Conservation (phyloP, 352 stramenopile genomes). For the Thalassiosira hispida region DNA sequence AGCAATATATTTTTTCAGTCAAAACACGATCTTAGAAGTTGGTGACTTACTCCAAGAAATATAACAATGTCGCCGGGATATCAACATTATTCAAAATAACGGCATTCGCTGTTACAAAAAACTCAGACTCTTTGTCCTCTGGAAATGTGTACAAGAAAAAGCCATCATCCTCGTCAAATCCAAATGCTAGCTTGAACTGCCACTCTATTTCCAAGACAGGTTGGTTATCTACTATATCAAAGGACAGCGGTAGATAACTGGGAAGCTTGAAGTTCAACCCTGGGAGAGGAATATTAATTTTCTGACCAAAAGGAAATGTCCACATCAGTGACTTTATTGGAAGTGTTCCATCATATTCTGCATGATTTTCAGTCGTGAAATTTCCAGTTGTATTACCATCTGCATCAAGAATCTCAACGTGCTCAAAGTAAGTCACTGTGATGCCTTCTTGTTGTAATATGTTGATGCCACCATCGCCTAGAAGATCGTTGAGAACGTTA, state of each 20-base stretch:
- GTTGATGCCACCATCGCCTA: neutral
- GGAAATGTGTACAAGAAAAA: conserved; percentile 36
- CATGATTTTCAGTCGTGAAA: no score
- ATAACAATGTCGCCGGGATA: conserved; percentile 16
- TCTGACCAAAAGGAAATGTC: conserved; percentile 33
- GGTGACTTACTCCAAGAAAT: conserved; percentile 34
- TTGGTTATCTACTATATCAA: neutral
- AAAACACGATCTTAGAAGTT: no score
- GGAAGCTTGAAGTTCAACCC: conserved; percentile 12
- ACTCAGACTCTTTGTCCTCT: neutral
- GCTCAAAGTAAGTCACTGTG: conserved; percentile 13
- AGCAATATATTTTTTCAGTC: no score
- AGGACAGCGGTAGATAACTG: conserved; percentile 1
- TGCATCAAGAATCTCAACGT: neutral
- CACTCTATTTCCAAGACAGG: conserved; percentile 15
- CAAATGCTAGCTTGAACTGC: conserved; percentile 18
- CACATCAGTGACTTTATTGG: conserved; percentile 21
- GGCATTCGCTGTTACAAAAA: neutral
- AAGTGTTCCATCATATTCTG: neutral
- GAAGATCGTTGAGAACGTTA: neutral
- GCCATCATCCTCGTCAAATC: conserved; percentile 17
- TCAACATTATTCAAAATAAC: neutral
- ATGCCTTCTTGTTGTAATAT: neutral
- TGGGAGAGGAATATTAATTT: neutral
- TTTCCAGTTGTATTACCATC: neutral